Percentiles rank a stretch among this genome's conserved stretches.
Evolutionary conservation across 306 rosid genomes (phyloP).

Genomic region (Prunus mume): DNA sequence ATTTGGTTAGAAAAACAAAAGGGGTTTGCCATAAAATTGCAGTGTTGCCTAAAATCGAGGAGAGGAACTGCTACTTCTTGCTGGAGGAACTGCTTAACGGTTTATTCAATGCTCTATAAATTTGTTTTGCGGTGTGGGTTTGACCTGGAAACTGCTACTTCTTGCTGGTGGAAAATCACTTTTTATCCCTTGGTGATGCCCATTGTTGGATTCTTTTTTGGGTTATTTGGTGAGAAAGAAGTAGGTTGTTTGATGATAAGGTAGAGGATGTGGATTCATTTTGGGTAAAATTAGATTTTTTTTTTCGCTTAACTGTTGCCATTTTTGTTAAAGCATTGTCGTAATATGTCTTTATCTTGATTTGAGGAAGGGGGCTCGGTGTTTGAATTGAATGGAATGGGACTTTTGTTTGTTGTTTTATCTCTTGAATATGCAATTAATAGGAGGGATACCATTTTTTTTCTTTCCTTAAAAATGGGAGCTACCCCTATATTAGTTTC

Average conservation of each 20-base stretch:
- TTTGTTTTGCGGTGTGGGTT: background rate
- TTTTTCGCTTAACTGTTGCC: background rate
- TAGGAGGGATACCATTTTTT: background rate
- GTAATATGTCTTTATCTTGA: no score
- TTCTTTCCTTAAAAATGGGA: background rate
- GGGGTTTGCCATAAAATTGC: background rate
- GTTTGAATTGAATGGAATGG: background rate
- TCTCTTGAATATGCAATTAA: background rate
- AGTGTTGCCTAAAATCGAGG: background rate
- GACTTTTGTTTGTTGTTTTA: background rate
- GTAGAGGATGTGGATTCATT: background rate
- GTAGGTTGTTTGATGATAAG: background rate
- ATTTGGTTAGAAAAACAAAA: background rate
- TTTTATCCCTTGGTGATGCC: background rate
- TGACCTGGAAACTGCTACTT: background rate
- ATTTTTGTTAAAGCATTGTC: background rate
- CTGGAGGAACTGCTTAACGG: background rate
- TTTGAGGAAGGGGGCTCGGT: background rate
- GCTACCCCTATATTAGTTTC: background rate
- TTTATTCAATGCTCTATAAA: background rate
- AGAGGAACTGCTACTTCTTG: no score
- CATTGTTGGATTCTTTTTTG: background rate
- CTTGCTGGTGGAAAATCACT: background rate
- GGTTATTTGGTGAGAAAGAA: background rate
- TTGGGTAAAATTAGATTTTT: background rate